Base-by-base conservation (phyloP, 257 asterid genomes). In the Oldenlandia corymbosa region DNA sequence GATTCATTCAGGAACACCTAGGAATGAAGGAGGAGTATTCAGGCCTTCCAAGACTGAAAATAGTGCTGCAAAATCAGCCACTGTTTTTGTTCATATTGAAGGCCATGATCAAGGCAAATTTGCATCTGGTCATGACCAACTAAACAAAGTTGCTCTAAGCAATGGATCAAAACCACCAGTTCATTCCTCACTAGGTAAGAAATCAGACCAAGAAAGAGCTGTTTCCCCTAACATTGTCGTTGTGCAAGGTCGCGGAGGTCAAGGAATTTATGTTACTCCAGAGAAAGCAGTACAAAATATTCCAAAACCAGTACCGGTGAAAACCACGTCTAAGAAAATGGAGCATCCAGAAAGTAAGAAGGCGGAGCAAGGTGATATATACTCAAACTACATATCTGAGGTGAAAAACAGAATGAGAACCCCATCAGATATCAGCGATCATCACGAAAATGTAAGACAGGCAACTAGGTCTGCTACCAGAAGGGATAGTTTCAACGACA, bases 401-500 rank as follows among this genome's bases (percentile, higher is more conserved):
- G 77, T 75, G 27, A 84, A 66, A 80, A 57, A 51, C 13, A 74
- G 69, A 50, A 60, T 79, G 81, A 62, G 72, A 55, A 74, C 41
- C 30, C 31, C 43, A 5, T 75, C 88, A 3, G 64, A 58, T 23
- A 62, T 76, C 64, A 78, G 74, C 5, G 78, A 21, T 32, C 73
- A 46, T 10, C 49, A 48, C 5, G 47, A 8, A 12, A n/a, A 10
- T 39, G 62, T 13, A 46, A 46, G 42, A 21, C 31, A 21, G 14
- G 11, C 61, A 28, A 30, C 54, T 12, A 78, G 68, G 60, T 46
- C 24, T 18, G 52, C 77, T 2, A 62, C 72, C 23, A 78, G 75
- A 71, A 78, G 80, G 61, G 89, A 85, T 18, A 87, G 90, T 62
- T 76, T 84, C 46, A 77, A 81, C 56, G 82, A 81, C 56, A 85